phyloP scores from a whole-genome alignment of 257 asterid species.

The Nicotiana obtusifolia region DNA sequence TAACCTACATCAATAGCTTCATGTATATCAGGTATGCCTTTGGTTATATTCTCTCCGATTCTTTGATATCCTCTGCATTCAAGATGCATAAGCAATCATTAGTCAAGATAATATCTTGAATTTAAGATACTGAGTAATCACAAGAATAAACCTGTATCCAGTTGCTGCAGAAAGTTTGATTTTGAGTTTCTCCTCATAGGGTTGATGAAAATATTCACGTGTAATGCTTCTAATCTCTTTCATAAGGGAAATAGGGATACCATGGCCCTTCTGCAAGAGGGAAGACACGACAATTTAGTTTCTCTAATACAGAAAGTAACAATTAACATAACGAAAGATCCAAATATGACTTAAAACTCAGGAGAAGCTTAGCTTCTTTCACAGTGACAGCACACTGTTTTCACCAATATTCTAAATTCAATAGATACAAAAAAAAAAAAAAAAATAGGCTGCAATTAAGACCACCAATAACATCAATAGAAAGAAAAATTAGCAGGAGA shows the following conservation, averaged over 20 bases:
- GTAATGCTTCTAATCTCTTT: conserved; percentile 57
- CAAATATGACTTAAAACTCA: not conserved
- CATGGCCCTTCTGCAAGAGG: conserved; percentile 70
- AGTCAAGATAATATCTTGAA: not conserved
- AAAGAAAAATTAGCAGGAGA: conserved; percentile 3
- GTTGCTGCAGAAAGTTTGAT: conserved; percentile 63
- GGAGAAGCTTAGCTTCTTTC: not conserved
- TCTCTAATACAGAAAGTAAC: not conserved
- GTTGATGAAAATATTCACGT: conserved; percentile 53
- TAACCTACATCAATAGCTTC: conserved; percentile 94
- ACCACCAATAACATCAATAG: not conserved
- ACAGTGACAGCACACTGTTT: not conserved
- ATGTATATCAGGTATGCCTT: conserved; percentile 81
- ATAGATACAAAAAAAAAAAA: not conserved
- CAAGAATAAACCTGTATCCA: conserved; percentile 71
- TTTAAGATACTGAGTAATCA: not conserved
- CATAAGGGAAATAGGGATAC: conserved; percentile 59
- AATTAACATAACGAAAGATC: not conserved
- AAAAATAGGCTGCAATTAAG: not conserved
- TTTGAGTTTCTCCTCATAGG: conserved; percentile 72
- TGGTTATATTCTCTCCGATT: conserved; percentile 69
- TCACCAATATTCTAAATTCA: not conserved
- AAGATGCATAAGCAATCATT: not conserved
- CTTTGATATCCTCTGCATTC: conserved; percentile 79
- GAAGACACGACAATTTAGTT: not conserved